Evolutionary conservation across 1,139 yeast genomes (phyloP).

Genomic region (Protomyces inouyei): DNA sequence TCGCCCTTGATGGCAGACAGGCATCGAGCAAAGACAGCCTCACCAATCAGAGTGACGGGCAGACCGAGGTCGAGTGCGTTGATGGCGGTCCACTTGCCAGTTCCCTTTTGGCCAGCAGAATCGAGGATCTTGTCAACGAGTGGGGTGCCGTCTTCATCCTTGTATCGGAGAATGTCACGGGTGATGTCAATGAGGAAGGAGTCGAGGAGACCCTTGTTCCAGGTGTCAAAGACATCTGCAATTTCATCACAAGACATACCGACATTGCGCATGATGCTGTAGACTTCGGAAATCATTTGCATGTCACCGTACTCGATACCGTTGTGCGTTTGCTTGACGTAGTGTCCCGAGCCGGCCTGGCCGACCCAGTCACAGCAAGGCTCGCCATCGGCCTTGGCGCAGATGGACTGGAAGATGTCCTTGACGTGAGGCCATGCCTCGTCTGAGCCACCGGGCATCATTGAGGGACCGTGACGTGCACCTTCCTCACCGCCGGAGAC

Average conservation of each 20-base stretch:
- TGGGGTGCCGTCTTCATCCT: conserved; percentile 83
- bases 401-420: conserved; percentile 89
- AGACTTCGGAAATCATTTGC: conserved; percentile 98
- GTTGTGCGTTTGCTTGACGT: conserved; percentile 99
- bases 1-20: conserved; percentile 86
- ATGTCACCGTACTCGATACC: conserved; percentile 99
- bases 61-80: conserved; percentile 96
- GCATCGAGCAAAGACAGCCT: conserved; percentile 96
- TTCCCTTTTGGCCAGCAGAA: conserved; percentile 98
- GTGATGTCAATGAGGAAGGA: conserved; percentile 96
- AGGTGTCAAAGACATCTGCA: conserved; percentile 81
- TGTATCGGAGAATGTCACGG: conserved; percentile 82
- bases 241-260: conserved; percentile 87
- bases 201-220: conserved; percentile 98
- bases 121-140: conserved; percentile 94
- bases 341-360: conserved; percentile 98
- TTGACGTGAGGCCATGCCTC: conserved; percentile 99
- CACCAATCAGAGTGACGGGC: conserved; percentile 98
- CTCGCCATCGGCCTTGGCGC: conserved; percentile 96
- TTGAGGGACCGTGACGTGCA: conserved; percentile 98
- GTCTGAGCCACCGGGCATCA: conserved; percentile 98
- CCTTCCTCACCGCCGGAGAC: conserved; percentile 99
- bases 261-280: conserved; percentile 90
- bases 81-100: conserved; percentile 99
- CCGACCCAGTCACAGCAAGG: conserved; percentile 99